Conservation (phyloP, 805 yeast species). For the Jamesozyma gamospora region DNA sequence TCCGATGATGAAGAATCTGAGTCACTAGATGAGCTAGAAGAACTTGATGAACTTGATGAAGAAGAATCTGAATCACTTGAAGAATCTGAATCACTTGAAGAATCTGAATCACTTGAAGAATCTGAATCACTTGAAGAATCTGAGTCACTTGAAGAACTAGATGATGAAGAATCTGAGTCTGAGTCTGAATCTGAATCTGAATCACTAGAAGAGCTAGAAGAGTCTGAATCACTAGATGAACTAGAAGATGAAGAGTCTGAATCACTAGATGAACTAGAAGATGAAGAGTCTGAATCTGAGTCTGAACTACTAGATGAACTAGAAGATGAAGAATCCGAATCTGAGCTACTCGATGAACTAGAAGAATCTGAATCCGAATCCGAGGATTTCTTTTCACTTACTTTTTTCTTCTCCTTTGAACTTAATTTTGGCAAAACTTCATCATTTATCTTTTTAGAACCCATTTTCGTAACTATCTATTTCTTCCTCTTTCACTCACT, state of each 20-base stretch:
- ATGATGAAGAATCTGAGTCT: slow-evolving; percentile 5
- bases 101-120: slow-evolving; percentile 7
- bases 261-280: slow-evolving; percentile 17
- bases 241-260: slow-evolving; percentile 16
- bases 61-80: slow-evolving; percentile 15
- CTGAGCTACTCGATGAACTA: slow-evolving; percentile 5
- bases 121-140: slow-evolving; percentile 4
- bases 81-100: no score
- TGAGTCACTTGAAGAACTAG: slow-evolving; percentile 1
- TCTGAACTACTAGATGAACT: slow-evolving; percentile 5
- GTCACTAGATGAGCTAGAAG: slow-evolving; percentile 5
- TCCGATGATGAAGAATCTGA: slow-evolving; percentile 33
- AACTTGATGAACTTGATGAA: no score
- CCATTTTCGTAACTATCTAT: no score
- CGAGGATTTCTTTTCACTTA: slow-evolving; percentile 10
- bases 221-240: background rate
- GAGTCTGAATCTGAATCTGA: slow-evolving; percentile 5
- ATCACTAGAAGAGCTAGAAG: slow-evolving; percentile 7
- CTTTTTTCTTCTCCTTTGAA: slow-evolving; percentile 16
- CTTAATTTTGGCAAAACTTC: slow-evolving; percentile 24
- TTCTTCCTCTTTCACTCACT: no score
- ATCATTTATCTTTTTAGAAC: background rate
- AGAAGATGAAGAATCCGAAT: slow-evolving; percentile 9
- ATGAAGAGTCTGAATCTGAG: slow-evolving; percentile 29
- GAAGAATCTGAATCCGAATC: slow-evolving; percentile 20